Base-by-base conservation (phyloP, 208 protist species). In the Leptomonas pyrrhocoris region DNA sequence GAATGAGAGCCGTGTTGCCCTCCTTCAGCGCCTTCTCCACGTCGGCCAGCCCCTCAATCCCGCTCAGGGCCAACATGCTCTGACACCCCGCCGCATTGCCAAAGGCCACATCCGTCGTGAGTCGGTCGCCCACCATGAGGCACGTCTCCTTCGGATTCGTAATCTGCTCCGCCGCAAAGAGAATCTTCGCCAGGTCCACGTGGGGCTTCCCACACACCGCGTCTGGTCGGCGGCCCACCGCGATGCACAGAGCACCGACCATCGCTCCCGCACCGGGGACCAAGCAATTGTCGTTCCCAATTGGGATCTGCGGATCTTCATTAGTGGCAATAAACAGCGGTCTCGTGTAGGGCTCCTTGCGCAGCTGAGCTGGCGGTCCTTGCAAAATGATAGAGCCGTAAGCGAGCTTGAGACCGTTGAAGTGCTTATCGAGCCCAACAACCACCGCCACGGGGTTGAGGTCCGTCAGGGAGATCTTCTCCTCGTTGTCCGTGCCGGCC, bases 81-180 rank as follows among this genome's bases (percentile, higher is more conserved):
- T 73, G 66, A 43, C 65, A 82, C 0, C 72, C 60, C 0, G 83
- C 77, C 1, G 34, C 66, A 43, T 89, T 91, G 43, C 88, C 85
- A 81, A 91, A 94, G 21, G 69, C 65, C 38, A 89, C 72, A 55
- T 90, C 85, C 18, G 85, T 90, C 36, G 77, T 85, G n/a, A 91
- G 75, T 8, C 88, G 79, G 51, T 94, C 88, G 11, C 88, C 88
- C 8, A 94, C 61, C 85, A 94, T 90, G 21, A 90, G 50, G 68
- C 25, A 94, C 75, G n/a, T n/a, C n/a, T 70, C n/a, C 53, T 56
- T 46, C 42, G 15, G 55, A 49, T 9, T 77, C 78, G 49, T 83
- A 49, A 6, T 57, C 74, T 45, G 88, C 83, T 74, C 38, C 88
- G 80, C 28, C 90, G 57, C 9, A 83, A 58, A 2, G n/a, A n/a